Base-by-base conservation (phyloP, 2,329 filamentous ascomycete genomes). In the Curvularia lunata region DNA sequence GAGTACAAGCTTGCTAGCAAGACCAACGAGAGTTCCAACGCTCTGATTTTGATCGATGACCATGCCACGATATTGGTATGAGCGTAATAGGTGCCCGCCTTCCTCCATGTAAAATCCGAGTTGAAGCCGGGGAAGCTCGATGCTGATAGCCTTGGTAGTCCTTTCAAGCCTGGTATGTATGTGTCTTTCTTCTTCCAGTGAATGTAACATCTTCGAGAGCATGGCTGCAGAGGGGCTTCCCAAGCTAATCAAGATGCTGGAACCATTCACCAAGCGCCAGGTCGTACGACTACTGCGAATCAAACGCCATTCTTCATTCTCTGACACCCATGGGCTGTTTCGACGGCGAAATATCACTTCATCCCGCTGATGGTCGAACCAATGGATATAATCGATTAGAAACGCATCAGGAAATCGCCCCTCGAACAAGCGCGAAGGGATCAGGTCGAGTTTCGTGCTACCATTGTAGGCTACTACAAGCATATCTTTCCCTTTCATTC, bases 361-460 rank as follows among this genome's bases (percentile, higher is more conserved):
- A 5, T 56, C 25, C 3, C 37, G 62, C 3, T 48, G 19, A 12
- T 59, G 18, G 23, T 56, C 48, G 13, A 45, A 56, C 48, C 25
- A 41, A n/a, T 76, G 75, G 4, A 69, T 32, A 46, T 54, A 72
- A 10, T 68, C 28, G 0, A 53, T 32, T 1, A 63, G 28, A 18
- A 76, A 75, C 0, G 56, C 45, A 0, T 56, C 8, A 0, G 82
- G 82, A 0, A 83, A 53, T 0, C 50, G 42, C 0, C 27, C 50
- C 0, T 54, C 2, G 0, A 83, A 69, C 0, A 74, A 12, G 4
- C 58, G 34, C 0, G 61, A 51, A 0, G 81, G 79, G 0, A 83
- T 23, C 0, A 83, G 60, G 13, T 75, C 71, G 2, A 65, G 56
- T 7, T 60, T 59, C 3, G 18, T 21, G 1, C 21, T 45, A 4